A percentile compares a stretch with the other conserved stretches of the same genome.
Evolutionary conservation across 2,329 filamentous ascomycete genomes (phyloP).

Genomic region (Biscogniauxia marginata): DNA sequence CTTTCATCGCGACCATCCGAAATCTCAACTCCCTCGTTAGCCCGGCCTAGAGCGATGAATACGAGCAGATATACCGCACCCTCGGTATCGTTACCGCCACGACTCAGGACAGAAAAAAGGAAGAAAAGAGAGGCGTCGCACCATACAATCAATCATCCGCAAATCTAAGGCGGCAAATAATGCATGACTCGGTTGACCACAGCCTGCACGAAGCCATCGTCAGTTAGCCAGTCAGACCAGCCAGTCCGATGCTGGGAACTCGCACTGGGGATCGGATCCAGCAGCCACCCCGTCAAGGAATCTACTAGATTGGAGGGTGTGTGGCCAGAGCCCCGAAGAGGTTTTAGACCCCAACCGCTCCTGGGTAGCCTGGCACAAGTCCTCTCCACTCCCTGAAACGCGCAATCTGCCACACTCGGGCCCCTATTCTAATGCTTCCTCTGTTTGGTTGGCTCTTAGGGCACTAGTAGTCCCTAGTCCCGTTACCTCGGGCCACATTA

Average conservation of each 20-base stretch:
- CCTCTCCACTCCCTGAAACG: constrained; percentile 32
- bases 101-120: background rate
- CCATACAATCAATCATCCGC: background rate
- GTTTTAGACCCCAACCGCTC: constrained; percentile 29
- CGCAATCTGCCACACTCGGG: constrained; percentile 22
- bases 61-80: background rate
- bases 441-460: constrained; percentile 13
- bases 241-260: constrained; percentile 1
- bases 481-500: background rate
- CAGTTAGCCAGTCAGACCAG: constrained; percentile 11
- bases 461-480: background rate
- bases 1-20: background rate
- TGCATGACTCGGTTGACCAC: constrained; percentile 31
- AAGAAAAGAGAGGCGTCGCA: background rate
- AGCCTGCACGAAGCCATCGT: constrained; percentile 17
- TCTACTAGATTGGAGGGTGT: constrained; percentile 23
- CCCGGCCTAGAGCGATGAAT: background rate
- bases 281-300: constrained; percentile 15
- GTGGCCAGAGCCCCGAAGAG: constrained; percentile 19
- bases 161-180: background rate
- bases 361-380: constrained; percentile 21
- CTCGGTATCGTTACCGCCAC: too few relatives aligned
- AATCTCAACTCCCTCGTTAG: background rate
- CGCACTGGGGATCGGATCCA: constrained; percentile 24
- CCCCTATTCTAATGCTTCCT: constrained; percentile 21